Evolutionary conservation across 2,329 filamentous ascomycete species (phyloP).

Genomic region (Hypoxylon sp.): DNA sequence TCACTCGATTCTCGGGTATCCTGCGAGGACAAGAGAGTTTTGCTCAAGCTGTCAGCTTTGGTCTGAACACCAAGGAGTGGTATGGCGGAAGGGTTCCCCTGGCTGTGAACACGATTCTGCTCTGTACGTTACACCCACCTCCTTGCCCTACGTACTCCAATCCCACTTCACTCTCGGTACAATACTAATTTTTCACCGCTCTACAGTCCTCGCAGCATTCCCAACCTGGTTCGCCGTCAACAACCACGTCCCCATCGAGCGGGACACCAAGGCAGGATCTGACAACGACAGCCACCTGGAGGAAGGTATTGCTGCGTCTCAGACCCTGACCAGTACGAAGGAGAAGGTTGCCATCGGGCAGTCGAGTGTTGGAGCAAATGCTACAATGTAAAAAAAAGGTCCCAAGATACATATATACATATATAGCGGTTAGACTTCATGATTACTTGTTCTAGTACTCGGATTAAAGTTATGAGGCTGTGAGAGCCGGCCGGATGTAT

Average conservation of each 20-base stretch:
- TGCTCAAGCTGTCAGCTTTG: conserved; percentile 51
- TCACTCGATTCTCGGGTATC: conserved; percentile 53
- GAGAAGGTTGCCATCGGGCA: conserved; percentile 32
- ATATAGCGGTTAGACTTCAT: too few relatives aligned
- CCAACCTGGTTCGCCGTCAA: conserved; percentile 48
- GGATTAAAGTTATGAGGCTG: too few relatives aligned
- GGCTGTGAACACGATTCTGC: conserved; percentile 51
- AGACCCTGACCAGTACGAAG: conserved; percentile 26
- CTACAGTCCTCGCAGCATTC: conserved; percentile 41
- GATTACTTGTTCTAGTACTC: too few relatives aligned
- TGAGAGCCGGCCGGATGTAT: too few relatives aligned
- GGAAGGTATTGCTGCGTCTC: conserved; percentile 25
- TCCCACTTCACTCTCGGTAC: neutral
- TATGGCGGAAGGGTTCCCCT: conserved; percentile 50
- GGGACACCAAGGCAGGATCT: conserved; percentile 3
- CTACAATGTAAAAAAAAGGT: conserved; percentile 4
- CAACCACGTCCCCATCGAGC: conserved; percentile 44
- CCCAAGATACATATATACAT: too few relatives aligned
- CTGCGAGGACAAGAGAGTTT: conserved; percentile 54
- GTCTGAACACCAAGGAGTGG: conserved; percentile 52
- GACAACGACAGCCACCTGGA: conserved; percentile 33
- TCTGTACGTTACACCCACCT: conserved; percentile 42
- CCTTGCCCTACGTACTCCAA: neutral
- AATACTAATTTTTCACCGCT: conserved; percentile 1
- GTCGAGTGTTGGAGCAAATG: conserved; percentile 15